These are phyloP conservation scores for Flaveria floridana DNA, from an alignment of 140 eudicot species.

Conservation along the genomic window DNA sequence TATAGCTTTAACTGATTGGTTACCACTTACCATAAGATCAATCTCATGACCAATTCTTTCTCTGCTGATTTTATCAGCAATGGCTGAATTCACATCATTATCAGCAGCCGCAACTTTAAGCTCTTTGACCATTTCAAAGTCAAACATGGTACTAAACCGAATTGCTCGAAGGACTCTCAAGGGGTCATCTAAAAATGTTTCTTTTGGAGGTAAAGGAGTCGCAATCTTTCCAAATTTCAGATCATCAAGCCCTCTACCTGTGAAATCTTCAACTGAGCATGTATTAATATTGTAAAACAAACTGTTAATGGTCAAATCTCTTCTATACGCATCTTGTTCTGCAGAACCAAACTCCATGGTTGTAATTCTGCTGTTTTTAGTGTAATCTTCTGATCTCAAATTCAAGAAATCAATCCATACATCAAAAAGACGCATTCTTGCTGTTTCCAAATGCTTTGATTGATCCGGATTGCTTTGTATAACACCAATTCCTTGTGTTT, in stretches of 20 bases:
- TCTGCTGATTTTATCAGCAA: constrained; percentile 75
- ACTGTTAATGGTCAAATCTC: constrained; percentile 90
- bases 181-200: constrained; percentile 88
- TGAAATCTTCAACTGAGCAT: constrained; percentile 70
- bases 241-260: constrained; percentile 71
- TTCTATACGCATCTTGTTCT: constrained; percentile 78
- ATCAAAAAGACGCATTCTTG: constrained; percentile 72
- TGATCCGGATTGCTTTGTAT: constrained; percentile 92
- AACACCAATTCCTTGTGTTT: constrained; percentile 59
- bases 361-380: constrained; percentile 73
- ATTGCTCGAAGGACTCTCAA: constrained; percentile 88
- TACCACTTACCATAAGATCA: constrained; percentile 76
- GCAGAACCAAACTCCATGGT: constrained; percentile 88
- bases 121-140: constrained; percentile 58
- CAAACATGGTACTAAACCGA: constrained; percentile 83
- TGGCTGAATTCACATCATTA: constrained; percentile 57
- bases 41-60: constrained; percentile 83
- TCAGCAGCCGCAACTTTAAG: constrained; percentile 67
- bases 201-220: constrained; percentile 78
- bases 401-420: constrained; percentile 80
- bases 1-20: constrained; percentile 69
- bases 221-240: constrained; percentile 69
- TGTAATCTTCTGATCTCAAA: constrained; percentile 71
- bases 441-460: constrained; percentile 92
- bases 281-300: constrained; percentile 81